Evolutionary conservation across 2,329 filamentous ascomycete species (phyloP).

Genomic region (Colletotrichum sp.): DNA sequence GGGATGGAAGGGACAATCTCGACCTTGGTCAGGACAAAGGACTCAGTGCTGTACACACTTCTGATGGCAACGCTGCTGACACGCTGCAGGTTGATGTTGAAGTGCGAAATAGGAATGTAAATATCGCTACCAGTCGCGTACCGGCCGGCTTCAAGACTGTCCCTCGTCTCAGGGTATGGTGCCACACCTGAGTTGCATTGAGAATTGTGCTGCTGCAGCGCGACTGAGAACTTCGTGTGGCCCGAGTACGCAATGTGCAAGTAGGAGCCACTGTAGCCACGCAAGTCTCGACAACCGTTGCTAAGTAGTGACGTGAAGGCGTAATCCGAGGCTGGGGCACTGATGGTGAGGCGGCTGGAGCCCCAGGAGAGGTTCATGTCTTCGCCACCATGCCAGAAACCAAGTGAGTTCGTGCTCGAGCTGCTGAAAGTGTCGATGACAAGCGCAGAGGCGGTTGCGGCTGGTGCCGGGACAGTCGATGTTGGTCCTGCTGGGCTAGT

Average conservation of each 20-base stretch:
- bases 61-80: slow-evolving; percentile 66
- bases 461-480: slow-evolving; percentile 54
- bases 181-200: slow-evolving; percentile 58
- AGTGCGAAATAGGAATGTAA: slow-evolving; percentile 71
- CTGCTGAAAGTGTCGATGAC: slow-evolving; percentile 67
- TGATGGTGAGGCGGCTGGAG: slow-evolving; percentile 52
- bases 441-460: slow-evolving; percentile 51
- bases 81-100: slow-evolving; percentile 63
- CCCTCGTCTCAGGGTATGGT: slow-evolving; percentile 72
- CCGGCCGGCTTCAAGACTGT: slow-evolving; percentile 68
- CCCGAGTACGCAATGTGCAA: slow-evolving; percentile 70
- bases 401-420: slow-evolving; percentile 60
- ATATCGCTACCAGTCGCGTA: slow-evolving; percentile 62
- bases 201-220: slow-evolving; percentile 71
- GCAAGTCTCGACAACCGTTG: slow-evolving; percentile 49
- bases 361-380: slow-evolving; percentile 61
- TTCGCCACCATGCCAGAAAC: slow-evolving; percentile 70
- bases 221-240: slow-evolving; percentile 66
- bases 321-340: slow-evolving; percentile 49
- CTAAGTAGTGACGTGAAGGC: slow-evolving; percentile 64
- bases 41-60: slow-evolving; percentile 63
- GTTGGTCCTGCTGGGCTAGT: slow-evolving; percentile 45
- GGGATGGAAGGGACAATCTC: slow-evolving; percentile 66
- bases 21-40: slow-evolving; percentile 59
- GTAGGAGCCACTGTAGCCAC: slow-evolving; percentile 61